phyloP scores from a whole-genome alignment of 2,329 filamentous ascomycete species.

The Aspergillus ibericus region DNA sequence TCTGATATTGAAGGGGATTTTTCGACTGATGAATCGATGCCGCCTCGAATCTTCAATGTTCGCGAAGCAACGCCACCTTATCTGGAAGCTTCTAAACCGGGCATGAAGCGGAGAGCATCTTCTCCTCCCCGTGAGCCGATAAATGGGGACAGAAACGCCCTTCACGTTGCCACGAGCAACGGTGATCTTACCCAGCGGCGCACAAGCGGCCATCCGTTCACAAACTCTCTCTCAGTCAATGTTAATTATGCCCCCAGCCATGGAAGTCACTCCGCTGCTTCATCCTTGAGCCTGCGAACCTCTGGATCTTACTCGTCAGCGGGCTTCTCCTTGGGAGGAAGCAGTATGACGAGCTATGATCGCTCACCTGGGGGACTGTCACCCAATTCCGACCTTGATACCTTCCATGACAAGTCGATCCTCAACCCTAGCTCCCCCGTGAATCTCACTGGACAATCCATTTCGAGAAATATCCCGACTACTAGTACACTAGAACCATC shows the following conservation, averaged over 20 bases:
- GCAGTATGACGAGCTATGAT: conserved; percentile 65
- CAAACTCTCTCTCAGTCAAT: conserved; percentile 55
- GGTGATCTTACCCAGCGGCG: conserved; percentile 57
- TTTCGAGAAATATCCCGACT: conserved; percentile 38
- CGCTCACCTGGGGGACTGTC: conserved; percentile 63
- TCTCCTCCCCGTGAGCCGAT: conserved; percentile 60
- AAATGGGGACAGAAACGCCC: conserved; percentile 34
- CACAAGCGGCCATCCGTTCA: conserved; percentile 54
- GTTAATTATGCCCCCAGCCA: conserved; percentile 57
- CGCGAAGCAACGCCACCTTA: conserved; percentile 42
- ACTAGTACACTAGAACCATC: conserved; percentile 42
- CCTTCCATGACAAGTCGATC: conserved; percentile 54
- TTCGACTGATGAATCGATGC: conserved; percentile 39
- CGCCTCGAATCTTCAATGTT: conserved; percentile 38
- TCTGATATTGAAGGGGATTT: conserved; percentile 48
- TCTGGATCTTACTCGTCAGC: conserved; percentile 63
- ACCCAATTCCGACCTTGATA: conserved; percentile 56
- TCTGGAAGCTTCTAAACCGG: conserved; percentile 47
- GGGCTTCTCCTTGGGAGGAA: conserved; percentile 58
- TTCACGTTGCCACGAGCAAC: conserved; percentile 41
- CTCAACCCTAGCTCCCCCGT: conserved; percentile 49
- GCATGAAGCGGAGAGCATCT: conserved; percentile 65
- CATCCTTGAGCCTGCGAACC: conserved; percentile 61
- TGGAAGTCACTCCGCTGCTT: conserved; percentile 65
- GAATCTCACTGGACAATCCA: conserved; percentile 39